Evolutionary conservation across 2,329 filamentous ascomycete species (phyloP).

Genomic region (Penicillium sumatraense): DNA sequence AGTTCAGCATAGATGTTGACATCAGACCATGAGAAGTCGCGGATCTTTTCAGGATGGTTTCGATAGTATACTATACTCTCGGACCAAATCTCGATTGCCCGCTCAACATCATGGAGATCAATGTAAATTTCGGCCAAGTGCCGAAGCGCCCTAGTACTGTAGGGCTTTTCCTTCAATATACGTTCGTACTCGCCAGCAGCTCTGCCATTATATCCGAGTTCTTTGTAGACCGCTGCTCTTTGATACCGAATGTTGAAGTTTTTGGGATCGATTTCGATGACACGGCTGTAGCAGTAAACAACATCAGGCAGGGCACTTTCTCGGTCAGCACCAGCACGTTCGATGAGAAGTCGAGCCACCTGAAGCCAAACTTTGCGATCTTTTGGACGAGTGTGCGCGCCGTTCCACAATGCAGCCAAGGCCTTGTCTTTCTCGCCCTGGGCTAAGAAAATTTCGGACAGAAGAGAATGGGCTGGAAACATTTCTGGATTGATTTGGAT

Average conservation of each 20-base stretch:
- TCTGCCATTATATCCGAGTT: constrained; percentile 51
- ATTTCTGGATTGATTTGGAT: constrained; percentile 65
- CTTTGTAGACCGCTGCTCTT: constrained; percentile 60
- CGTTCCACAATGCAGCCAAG: constrained; percentile 60
- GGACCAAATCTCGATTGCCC: constrained; percentile 57
- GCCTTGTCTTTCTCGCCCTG: constrained; percentile 62
- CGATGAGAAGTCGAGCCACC: constrained; percentile 59
- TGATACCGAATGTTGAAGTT: constrained; percentile 59
- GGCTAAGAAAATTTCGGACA: constrained; percentile 62
- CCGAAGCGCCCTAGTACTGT: constrained; percentile 59
- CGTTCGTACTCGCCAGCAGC: constrained; percentile 58
- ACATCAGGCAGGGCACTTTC: constrained; percentile 52
- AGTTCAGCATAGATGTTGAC: constrained; percentile 85
- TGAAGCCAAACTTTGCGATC: constrained; percentile 62
- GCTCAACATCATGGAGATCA: constrained; percentile 53
- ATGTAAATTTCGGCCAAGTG: constrained; percentile 63
- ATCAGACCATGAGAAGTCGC: constrained; percentile 73
- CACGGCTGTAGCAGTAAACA: constrained; percentile 58
- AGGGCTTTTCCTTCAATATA: constrained; percentile 58
- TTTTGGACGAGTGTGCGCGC: constrained; percentile 60
- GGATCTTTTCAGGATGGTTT: constrained; percentile 47
- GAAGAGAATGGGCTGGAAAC: constrained; percentile 63
- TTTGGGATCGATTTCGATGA: constrained; percentile 57
- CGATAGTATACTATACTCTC: constrained; percentile 56
- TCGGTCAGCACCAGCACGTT: constrained; percentile 52